Conservation (phyloP, 305 asterid species). For the Fraxinus nigra region DNA sequence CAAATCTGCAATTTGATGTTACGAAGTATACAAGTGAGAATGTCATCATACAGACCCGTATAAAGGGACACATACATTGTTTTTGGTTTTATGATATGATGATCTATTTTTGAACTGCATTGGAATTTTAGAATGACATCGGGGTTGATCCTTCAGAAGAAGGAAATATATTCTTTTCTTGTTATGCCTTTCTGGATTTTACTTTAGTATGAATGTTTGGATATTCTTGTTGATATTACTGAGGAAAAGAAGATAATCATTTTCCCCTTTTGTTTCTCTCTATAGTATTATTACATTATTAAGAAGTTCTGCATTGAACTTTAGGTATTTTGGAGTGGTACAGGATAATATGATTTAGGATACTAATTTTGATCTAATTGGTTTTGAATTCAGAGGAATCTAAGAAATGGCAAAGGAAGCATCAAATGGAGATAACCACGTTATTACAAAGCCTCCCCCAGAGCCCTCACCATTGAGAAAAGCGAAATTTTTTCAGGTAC, state of each 20-base stretch:
- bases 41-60: not conserved
- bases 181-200: not conserved
- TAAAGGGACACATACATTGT: not conserved
- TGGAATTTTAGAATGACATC: not conserved
- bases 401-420: constrained; percentile 34
- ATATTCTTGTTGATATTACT: not conserved
- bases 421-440: constrained; percentile 38
- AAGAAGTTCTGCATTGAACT: not conserved
- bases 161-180: not conserved
- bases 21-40: not conserved
- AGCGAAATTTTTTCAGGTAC: constrained; percentile 52
- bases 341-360: not conserved
- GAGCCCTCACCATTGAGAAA: constrained; percentile 55
- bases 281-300: not conserved
- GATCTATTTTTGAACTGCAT: constrained; percentile 3
- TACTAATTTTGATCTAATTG: not conserved
- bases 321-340: not conserved
- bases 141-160: not conserved
- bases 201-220: not conserved
- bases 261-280: not conserved
- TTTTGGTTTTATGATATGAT: not conserved
- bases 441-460: constrained; percentile 44
- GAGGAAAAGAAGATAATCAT: not conserved
- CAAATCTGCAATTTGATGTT: not conserved
- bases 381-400: constrained; percentile 9